Percentiles rank a stretch among this genome's conserved stretches.
phyloP scores from a whole-genome alignment of 305 asterid genomes.

The Fraxinus platypoda region DNA sequence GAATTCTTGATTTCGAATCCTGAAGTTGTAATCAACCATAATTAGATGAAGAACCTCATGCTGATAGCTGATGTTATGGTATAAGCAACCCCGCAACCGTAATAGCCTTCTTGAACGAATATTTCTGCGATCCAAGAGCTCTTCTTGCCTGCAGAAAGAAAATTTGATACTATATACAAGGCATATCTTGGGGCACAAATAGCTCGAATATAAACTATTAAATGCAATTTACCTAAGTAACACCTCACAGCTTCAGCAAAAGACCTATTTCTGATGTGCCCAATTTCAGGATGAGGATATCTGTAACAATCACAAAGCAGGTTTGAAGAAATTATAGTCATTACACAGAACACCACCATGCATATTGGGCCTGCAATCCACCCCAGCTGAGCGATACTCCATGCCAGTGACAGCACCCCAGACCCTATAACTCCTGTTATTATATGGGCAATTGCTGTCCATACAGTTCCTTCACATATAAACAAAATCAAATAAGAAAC shows the following conservation, averaged over 20 bases:
- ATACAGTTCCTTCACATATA: conserved; percentile 56
- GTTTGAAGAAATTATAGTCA: conserved; percentile 50
- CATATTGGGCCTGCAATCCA: conserved; percentile 73
- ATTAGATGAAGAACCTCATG: conserved; percentile 41
- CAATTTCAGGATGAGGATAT: conserved; percentile 50
- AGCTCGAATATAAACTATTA: neutral
- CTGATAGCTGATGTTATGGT: conserved; percentile 59
- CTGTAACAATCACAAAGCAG: conserved; percentile 72
- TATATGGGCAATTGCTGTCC: conserved; percentile 76
- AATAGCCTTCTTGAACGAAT: conserved; percentile 60
- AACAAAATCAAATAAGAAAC: neutral
- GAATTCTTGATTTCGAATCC: too few relatives aligned
- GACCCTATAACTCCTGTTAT: conserved; percentile 83
- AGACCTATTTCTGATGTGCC: conserved; percentile 49
- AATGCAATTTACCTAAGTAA: conserved; percentile 43
- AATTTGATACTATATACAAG: neutral
- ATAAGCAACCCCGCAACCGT: conserved; percentile 61
- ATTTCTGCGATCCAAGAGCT: conserved; percentile 49
- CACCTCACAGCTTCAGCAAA: conserved; percentile 59
- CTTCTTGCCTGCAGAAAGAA: conserved; percentile 47
- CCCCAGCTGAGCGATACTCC: conserved; percentile 84
- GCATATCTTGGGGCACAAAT: neutral
- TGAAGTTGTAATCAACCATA: too few relatives aligned
- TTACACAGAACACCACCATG: conserved; percentile 47
- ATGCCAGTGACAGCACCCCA: conserved; percentile 76